phyloP scores from a whole-genome alignment of 306 rosid species.

The Corylus americana region DNA sequence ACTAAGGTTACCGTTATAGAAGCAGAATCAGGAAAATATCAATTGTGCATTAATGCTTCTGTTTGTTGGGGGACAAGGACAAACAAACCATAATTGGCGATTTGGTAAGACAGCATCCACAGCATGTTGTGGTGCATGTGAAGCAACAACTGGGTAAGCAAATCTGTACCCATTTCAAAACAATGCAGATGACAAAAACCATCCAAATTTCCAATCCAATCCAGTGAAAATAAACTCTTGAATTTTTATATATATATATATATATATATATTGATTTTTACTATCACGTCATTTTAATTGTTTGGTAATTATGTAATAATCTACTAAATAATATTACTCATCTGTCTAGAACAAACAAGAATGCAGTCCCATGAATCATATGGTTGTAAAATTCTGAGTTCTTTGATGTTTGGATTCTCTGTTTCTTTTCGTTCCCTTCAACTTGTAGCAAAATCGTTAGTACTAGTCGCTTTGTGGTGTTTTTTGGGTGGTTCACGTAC shows the following conservation, averaged over 20 bases:
- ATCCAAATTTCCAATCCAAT: too few species aligned
- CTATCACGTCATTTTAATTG: too few species aligned
- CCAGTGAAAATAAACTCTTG: too few species aligned
- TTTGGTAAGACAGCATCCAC: neutral
- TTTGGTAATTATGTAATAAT: too few species aligned
- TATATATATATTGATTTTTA: too few species aligned
- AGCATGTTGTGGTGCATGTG: neutral
- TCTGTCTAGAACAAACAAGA: neutral
- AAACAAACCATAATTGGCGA: neutral
- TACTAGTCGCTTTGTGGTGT: neutral
- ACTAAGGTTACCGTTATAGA: neutral
- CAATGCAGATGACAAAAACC: too few species aligned
- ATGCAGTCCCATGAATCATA: neutral
- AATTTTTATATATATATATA: too few species aligned
- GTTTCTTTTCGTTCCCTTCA: neutral
- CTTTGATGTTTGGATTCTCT: neutral
- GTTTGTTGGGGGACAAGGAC: neutral
- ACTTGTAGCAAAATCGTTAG: constrained; percentile 10
- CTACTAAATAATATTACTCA: too few species aligned
- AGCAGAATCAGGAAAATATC: neutral
- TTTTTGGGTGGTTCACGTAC: constrained; percentile 26
- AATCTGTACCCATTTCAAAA: neutral
- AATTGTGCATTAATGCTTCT: neutral
- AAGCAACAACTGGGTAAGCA: neutral
- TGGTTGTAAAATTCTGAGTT: neutral